phyloP scores from a whole-genome alignment of 2,329 filamentous ascomycete genomes.

The Purpureocillium takamizusanense region DNA sequence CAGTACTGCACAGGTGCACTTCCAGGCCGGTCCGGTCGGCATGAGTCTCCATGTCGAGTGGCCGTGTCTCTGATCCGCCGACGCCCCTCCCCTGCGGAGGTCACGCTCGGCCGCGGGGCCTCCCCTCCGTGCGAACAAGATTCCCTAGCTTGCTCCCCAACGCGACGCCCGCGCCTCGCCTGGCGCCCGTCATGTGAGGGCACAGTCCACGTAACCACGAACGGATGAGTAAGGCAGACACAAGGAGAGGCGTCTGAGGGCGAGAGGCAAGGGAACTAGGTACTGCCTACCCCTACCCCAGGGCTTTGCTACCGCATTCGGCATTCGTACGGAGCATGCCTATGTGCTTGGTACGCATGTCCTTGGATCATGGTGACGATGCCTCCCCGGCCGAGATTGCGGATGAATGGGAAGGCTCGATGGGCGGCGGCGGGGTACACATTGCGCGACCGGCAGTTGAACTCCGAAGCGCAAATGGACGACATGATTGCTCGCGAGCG shows the following conservation, averaged over 20 bases:
- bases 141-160: background rate
- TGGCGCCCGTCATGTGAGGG: conserved; percentile 5
- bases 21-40: background rate
- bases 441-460: background rate
- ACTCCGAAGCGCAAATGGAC: background rate
- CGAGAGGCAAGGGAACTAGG: too few species aligned
- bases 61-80: background rate
- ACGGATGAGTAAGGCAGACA: background rate
- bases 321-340: too few species aligned
- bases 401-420: too few species aligned
- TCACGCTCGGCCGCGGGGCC: background rate
- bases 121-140: conserved; percentile 1
- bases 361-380: too few species aligned
- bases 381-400: too few species aligned
- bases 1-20: too few species aligned
- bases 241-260: too few species aligned
- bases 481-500: background rate
- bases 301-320: too few species aligned
- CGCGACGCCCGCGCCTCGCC: background rate
- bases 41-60: background rate
- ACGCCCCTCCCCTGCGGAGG: background rate
- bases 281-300: too few species aligned
- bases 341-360: too few species aligned
- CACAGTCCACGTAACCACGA: background rate
- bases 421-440: too few species aligned